Conservation (phyloP, 23 red algal genomes). For the Chondrus crispus region DNA sequence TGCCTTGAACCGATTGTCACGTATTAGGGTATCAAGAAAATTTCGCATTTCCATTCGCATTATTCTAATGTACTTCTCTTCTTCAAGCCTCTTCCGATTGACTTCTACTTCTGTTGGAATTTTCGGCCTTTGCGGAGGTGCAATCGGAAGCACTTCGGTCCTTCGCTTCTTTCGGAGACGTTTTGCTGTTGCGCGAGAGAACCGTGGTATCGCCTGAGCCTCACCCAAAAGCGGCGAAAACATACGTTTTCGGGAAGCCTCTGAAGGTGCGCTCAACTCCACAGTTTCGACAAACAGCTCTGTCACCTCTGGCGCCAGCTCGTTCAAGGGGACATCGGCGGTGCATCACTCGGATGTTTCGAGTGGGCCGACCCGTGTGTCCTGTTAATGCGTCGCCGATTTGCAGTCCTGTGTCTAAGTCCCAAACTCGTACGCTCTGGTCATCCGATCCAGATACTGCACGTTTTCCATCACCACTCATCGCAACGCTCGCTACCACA, state of each 20-base stretch:
- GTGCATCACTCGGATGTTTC: too few relatives aligned
- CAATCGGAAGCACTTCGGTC: conserved; percentile 60
- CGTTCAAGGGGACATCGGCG: conserved; percentile 32
- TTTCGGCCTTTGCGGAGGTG: conserved; percentile 51
- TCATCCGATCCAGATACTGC: too few relatives aligned
- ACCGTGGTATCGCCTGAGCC: conserved; percentile 13
- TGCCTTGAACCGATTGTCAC: conserved; percentile 67
- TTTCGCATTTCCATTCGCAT: conserved; percentile 87
- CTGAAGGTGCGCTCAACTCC: conserved; percentile 41
- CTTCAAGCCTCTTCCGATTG: conserved; percentile 7
- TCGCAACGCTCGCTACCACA: too few relatives aligned
- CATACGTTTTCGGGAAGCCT: conserved; percentile 18
- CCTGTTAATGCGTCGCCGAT: too few relatives aligned
- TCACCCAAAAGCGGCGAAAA: conserved; percentile 65
- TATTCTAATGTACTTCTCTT: conserved; percentile 66
- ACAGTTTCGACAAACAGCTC: conserved; percentile 48
- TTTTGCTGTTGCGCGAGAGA: conserved; percentile 33
- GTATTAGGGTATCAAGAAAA: conserved; percentile 72
- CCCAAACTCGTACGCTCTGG: too few relatives aligned
- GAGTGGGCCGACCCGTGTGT: too few relatives aligned
- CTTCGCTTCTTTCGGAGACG: conserved; percentile 4
- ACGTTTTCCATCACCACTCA: too few relatives aligned
- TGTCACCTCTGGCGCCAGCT: conserved; percentile 51
- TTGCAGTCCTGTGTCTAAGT: too few relatives aligned
- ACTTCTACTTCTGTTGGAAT: conserved; percentile 3